Percentiles rank a stretch among this genome's conserved stretches.
Evolutionary conservation across 257 asterid species (phyloP).

Genomic region (Forsythia suspensa): DNA sequence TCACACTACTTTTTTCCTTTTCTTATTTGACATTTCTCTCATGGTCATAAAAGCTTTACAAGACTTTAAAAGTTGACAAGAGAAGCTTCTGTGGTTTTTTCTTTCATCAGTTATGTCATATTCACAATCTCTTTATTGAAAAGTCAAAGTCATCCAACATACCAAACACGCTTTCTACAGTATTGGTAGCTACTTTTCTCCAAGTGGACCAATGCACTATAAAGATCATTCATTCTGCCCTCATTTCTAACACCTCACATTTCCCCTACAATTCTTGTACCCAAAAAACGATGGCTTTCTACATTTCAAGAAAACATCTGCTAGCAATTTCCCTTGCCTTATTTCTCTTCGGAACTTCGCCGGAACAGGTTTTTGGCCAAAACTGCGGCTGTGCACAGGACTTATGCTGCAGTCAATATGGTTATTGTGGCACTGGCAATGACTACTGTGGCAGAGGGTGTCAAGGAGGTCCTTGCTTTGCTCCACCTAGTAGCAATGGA

Average conservation of each 20-base stretch:
- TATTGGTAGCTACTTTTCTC: too few relatives aligned
- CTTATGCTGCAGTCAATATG: constrained; percentile 46
- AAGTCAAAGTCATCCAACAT: too few relatives aligned
- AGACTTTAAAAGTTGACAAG: too few relatives aligned
- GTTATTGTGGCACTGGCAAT: constrained; percentile 40
- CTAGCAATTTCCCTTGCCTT: constrained; percentile 16
- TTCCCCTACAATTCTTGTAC: not conserved
- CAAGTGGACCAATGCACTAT: constrained; percentile 17
- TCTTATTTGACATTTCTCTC: too few relatives aligned
- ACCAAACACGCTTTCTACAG: too few relatives aligned
- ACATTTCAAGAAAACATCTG: not conserved
- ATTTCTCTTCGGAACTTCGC: constrained; percentile 6
- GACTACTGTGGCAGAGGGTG: constrained; percentile 47
- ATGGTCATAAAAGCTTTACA: too few relatives aligned
- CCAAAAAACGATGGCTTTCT: constrained; percentile 6
- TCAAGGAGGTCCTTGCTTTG: constrained; percentile 37
- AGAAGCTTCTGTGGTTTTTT: too few relatives aligned
- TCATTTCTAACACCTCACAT: not conserved
- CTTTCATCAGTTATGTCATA: too few relatives aligned
- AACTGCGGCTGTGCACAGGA: constrained; percentile 42
- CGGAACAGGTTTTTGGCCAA: constrained; percentile 21
- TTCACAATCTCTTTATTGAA: too few relatives aligned
- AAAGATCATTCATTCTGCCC: not conserved
- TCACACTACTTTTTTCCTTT: too few relatives aligned
- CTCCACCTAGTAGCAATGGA: constrained; percentile 20